phyloP scores from a whole-genome alignment of 169 alveolate species.

The Toxoplasma gondii region DNA sequence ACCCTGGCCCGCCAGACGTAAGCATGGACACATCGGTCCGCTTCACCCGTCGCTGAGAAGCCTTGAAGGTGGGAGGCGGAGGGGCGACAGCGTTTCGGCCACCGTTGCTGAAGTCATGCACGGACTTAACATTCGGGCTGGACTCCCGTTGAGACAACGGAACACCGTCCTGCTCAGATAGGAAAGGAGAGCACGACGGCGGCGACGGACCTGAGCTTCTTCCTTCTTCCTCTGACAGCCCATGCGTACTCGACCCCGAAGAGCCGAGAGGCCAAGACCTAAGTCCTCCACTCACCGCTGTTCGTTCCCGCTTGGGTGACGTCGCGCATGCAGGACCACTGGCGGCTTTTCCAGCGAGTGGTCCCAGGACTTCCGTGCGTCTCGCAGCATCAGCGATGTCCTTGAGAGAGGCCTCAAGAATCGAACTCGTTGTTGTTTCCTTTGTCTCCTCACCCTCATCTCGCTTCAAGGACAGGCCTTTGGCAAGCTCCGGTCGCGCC shows the following conservation, averaged over 20 bases:
- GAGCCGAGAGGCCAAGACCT: no score
- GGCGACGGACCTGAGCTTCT: not conserved
- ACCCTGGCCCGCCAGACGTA: not conserved
- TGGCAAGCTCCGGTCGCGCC: no score
- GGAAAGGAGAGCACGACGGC: not conserved
- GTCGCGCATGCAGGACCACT: no score
- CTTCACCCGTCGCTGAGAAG: not conserved
- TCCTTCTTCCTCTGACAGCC: not conserved
- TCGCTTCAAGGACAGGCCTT: no score
- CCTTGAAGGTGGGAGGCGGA: not conserved
- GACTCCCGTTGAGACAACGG: not conserved
- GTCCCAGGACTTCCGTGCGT: no score
- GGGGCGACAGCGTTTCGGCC: not conserved
- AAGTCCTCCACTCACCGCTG: no score
- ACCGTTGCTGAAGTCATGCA: not conserved
- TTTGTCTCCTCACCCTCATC: no score
- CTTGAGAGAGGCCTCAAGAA: no score
- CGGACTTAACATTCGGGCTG: not conserved
- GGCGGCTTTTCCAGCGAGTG: no score
- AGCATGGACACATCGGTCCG: not conserved
- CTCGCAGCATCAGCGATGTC: no score
- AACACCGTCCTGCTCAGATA: not conserved
- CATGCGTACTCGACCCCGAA: not conserved
- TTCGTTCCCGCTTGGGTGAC: no score
- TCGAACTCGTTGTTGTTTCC: no score